Evolutionary conservation across 768 basidiomycete genomes (phyloP).

Genomic region (Macrocybe gigantea): DNA sequence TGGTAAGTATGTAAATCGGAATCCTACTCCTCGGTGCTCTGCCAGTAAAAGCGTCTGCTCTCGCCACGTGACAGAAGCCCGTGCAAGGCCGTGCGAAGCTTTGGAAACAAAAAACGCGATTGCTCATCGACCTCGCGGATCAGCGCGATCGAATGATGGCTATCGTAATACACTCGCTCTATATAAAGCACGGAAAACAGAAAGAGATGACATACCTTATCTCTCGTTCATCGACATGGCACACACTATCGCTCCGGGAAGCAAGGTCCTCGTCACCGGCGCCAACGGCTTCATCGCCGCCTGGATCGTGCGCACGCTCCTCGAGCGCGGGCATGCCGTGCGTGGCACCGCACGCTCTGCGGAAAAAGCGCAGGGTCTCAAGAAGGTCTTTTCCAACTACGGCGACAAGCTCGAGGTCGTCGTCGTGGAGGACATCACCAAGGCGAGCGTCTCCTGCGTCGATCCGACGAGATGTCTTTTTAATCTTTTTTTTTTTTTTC

Average conservation of each 20-base stretch:
- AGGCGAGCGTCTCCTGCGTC: slow-evolving; percentile 6
- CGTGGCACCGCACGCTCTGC: slow-evolving; percentile 20
- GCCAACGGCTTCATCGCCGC: slow-evolving; percentile 23
- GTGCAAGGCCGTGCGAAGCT: too few relatives aligned
- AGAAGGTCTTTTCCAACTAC: slow-evolving; percentile 15
- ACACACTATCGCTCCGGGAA: slow-evolving; percentile 9
- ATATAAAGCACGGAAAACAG: too few relatives aligned
- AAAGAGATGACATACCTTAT: too few relatives aligned
- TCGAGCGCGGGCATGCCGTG: slow-evolving; percentile 21
- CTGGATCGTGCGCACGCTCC: slow-evolving; percentile 22
- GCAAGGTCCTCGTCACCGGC: slow-evolving; percentile 23
- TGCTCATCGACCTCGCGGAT: too few relatives aligned
- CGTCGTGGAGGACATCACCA: slow-evolving; percentile 19
- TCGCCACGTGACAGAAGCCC: too few relatives aligned
- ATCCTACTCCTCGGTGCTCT: too few relatives aligned
- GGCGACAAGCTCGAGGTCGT: slow-evolving; percentile 20
- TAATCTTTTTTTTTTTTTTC: neutral
- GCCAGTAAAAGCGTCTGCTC: too few relatives aligned
- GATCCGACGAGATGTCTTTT: neutral
- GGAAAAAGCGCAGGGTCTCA: slow-evolving; percentile 16
- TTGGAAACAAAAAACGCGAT: too few relatives aligned
- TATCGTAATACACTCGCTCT: too few relatives aligned
- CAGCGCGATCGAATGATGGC: too few relatives aligned
- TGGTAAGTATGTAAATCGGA: too few relatives aligned
- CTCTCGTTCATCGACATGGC: too few relatives aligned